Conservation (phyloP, 2,329 filamentous ascomycete species). For the Fusarium hostae region DNA sequence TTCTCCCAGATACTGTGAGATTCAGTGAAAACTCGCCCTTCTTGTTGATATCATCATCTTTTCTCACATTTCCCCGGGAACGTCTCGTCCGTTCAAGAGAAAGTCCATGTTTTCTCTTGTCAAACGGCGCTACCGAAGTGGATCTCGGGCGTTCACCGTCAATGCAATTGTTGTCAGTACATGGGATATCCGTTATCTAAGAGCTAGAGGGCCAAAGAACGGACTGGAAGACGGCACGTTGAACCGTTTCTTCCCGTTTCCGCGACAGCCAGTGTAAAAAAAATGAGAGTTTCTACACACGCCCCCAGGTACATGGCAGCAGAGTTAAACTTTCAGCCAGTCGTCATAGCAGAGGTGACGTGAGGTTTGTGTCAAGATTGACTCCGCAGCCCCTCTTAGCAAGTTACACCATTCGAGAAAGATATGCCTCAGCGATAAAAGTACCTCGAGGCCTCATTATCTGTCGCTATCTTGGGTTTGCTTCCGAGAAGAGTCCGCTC, state of each 20-base stretch:
- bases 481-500: conserved; percentile 38
- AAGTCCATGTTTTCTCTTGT: conserved; percentile 5
- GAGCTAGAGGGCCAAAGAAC: conserved; percentile 10
- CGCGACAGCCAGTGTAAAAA: conserved; percentile 29
- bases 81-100: conserved; percentile 4
- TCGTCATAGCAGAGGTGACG: conserved; percentile 27
- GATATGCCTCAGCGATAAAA: conserved; percentile 32
- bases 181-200: conserved; percentile 26
- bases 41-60: conserved; percentile 36
- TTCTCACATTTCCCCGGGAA: background rate
- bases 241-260: conserved; percentile 31
- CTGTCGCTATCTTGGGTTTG: conserved; percentile 22
- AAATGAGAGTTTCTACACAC: background rate
- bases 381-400: conserved; percentile 35
- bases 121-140: conserved; percentile 38
- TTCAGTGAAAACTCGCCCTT: conserved; percentile 31
- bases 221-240: conserved; percentile 21
- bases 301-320: background rate
- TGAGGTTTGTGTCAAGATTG: conserved; percentile 25
- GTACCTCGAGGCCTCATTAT: conserved; percentile 1
- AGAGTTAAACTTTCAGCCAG: conserved; percentile 17
- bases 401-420: conserved; percentile 32
- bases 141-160: conserved; percentile 37
- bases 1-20: background rate
- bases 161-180: conserved; percentile 14